These are phyloP conservation scores for Trifolium repens DNA, from an alignment of 306 rosid genomes.

Conservation along the genomic window DNA sequence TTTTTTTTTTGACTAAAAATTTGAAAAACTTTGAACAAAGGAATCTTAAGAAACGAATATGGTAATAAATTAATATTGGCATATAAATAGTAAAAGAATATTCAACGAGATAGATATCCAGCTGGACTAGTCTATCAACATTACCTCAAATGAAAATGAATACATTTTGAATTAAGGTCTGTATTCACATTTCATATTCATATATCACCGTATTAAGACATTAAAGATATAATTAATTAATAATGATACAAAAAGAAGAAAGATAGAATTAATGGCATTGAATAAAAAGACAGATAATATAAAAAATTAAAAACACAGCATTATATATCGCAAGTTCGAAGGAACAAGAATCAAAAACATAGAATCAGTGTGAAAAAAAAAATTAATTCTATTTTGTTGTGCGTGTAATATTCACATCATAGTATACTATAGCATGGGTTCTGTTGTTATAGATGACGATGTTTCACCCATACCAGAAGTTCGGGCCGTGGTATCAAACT, in stretches of 20 bases:
- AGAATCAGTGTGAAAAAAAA: too few relatives aligned
- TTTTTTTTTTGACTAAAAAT: too few relatives aligned
- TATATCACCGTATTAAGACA: background rate
- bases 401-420: background rate
- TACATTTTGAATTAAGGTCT: background rate
- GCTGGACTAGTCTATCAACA: background rate
- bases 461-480: slow-evolving; percentile 69
- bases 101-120: background rate
- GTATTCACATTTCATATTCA: background rate
- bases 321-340: too few relatives aligned
- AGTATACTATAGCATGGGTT: background rate
- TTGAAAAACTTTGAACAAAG: background rate
- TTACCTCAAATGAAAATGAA: background rate
- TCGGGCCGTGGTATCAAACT: slow-evolving; percentile 56
- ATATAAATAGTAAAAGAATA: background rate
- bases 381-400: background rate
- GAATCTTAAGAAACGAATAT: background rate
- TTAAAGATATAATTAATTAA: too few relatives aligned
- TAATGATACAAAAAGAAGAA: too few relatives aligned
- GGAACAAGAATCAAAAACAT: background rate
- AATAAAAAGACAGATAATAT: too few relatives aligned
- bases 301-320: too few relatives aligned
- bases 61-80: background rate
- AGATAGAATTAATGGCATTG: background rate
- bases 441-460: slow-evolving; percentile 28